Evolutionary conservation across 768 basidiomycete genomes (phyloP).

Genomic region (Mycena haematopus): DNA sequence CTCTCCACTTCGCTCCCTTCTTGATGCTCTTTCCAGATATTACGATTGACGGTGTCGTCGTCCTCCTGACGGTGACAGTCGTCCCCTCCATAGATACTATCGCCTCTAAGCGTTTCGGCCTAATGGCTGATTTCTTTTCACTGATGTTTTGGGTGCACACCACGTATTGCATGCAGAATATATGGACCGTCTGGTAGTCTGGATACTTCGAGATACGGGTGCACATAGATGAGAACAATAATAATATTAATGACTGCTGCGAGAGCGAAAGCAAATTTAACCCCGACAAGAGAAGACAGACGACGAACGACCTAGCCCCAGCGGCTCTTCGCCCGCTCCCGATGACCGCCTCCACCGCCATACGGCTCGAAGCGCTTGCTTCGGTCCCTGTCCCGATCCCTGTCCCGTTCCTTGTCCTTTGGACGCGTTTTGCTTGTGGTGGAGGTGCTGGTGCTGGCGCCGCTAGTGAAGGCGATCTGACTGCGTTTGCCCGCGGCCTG

Average conservation of each 20-base stretch:
- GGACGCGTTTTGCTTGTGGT: neutral
- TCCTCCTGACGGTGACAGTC: conserved; percentile 9
- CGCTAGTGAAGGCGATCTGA: conserved; percentile 69
- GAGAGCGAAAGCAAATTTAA: neutral
- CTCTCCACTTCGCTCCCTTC: too few relatives aligned
- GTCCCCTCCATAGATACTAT: neutral
- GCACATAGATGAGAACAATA: too few relatives aligned
- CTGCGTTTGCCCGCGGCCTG: conserved; percentile 63
- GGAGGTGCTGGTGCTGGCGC: neutral
- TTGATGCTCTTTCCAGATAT: conserved; percentile 1
- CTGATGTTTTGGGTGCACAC: neutral
- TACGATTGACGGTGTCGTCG: conserved; percentile 10
- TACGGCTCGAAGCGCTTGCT: conserved; percentile 31
- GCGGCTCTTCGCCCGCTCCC: conserved; percentile 15
- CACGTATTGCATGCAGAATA: neutral
- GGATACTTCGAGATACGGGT: too few relatives aligned
- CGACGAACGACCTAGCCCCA: conserved; percentile 12
- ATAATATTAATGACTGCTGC: too few relatives aligned
- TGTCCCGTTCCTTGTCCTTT: conserved; percentile 18
- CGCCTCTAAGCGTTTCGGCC: neutral
- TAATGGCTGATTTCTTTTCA: neutral
- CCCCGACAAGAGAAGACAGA: neutral
- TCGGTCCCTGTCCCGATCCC: conserved; percentile 12
- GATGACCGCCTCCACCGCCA: conserved; percentile 10
- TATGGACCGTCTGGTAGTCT: neutral